Conservation (phyloP, 768 basidiomycete genomes). For the Naganishia friedmannii region DNA sequence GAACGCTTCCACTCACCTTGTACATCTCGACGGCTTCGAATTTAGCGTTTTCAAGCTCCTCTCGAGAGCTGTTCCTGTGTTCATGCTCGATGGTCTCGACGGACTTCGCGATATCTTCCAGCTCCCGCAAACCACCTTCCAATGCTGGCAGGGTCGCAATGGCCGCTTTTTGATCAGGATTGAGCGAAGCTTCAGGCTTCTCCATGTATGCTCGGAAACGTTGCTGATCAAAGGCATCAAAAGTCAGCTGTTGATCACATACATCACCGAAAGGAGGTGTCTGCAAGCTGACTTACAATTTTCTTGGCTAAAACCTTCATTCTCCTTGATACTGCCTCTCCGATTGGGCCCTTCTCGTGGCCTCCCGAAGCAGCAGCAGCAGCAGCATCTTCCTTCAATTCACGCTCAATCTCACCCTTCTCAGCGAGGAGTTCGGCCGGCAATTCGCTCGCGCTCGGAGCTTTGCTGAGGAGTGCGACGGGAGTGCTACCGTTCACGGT, state of each 20-base stretch:
- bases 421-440: constrained; percentile 25
- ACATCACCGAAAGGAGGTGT: constrained; percentile 8
- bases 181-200: constrained; percentile 68
- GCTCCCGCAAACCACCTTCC: constrained; percentile 75
- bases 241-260: constrained; percentile 24
- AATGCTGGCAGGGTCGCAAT: constrained; percentile 70
- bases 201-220: constrained; percentile 70
- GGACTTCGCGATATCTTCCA: constrained; percentile 77
- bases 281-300: constrained; percentile 58
- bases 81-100: constrained; percentile 64
- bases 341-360: constrained; percentile 58
- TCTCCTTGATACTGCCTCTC: constrained; percentile 75
- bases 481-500: constrained; percentile 11
- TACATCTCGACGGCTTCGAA: constrained; percentile 26
- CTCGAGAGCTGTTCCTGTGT: not conserved
- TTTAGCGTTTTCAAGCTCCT: constrained; percentile 17
- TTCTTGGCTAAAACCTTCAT: constrained; percentile 76
- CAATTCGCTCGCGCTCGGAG: constrained; percentile 18
- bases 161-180: constrained; percentile 79
- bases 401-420: constrained; percentile 14
- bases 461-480: constrained; percentile 27
- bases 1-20: constrained; percentile 18
- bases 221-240: constrained; percentile 55
- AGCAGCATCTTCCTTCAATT: constrained; percentile 22
- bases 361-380: not conserved